Evolutionary conservation across 306 rosid genomes (phyloP), one percentile per base, ranked within the genome.

Genomic region (Betula pendula): DNA sequence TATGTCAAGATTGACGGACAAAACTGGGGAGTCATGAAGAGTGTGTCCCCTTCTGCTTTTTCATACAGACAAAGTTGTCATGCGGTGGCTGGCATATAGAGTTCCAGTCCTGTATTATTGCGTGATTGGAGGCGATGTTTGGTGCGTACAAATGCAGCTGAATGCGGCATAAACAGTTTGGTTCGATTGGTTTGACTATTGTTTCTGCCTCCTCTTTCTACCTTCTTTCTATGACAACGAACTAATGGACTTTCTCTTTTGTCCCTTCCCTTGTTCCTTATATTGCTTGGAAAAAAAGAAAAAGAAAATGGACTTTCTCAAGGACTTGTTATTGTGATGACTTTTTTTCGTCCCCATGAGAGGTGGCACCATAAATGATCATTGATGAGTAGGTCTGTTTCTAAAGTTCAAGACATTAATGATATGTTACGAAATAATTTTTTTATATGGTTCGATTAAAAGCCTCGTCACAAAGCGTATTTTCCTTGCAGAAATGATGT

Each of bases 91-190:
- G 20, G 43, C 11, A 33, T 2, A 29, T 16, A 6, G 44, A 33
- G 69, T 8, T 45, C 11, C n/a, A n/a, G n/a, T n/a, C 44, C 12
- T 27, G 48, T 66, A 31, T 24, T 48, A 27, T n/a, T n/a, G 55
- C 82, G 81, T 70, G 74, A 72, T 77, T 82, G 79, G 75, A 66
- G 85, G 82, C 85, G 81, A 77, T 47, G 79, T 68, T 27, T 77
- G n/a, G 43, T 66, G 60, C 51, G 69, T 66, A 19, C 22, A n/a
- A 38, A 19, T 67, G 75, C 65, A 72, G 78, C 17, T 76, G 68
- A 68, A 55, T 55, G 20, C 31, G 74, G 31, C 20, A n/a, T 3
- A 38, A 38, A 3, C 45, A 38, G 27, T 38, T 66, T 66, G 49
- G 49, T 10, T 11, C 17, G 48, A 38, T 38, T 35, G 63, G 43